Conservation (phyloP, 345 rosid genomes). For the Camelina neglecta region DNA sequence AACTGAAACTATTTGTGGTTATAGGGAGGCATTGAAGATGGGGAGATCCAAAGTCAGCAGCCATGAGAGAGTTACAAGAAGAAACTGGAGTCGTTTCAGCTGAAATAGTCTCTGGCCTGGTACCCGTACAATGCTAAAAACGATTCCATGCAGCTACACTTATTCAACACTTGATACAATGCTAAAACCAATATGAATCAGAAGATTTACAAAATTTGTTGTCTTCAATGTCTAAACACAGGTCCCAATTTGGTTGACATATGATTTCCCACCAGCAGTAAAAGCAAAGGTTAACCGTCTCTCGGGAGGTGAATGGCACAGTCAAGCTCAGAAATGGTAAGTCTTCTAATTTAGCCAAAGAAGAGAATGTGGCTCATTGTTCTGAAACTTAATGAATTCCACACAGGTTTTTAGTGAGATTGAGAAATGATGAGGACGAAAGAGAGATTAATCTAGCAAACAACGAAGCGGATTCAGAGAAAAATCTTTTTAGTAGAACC, state of each 20-base stretch:
- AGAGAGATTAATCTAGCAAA: slow-evolving; percentile 81
- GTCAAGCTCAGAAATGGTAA: slow-evolving; percentile 96
- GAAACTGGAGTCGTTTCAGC: slow-evolving; percentile 93
- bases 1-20: neutral
- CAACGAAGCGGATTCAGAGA: slow-evolving; percentile 57
- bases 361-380: slow-evolving; percentile 17
- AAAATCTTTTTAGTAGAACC: slow-evolving; percentile 28
- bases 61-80: slow-evolving; percentile 80
- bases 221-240: slow-evolving; percentile 39
- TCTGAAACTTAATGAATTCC: neutral
- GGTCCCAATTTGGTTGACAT: slow-evolving; percentile 96
- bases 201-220: neutral
- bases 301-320: slow-evolving; percentile 99
- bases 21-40: slow-evolving; percentile 95
- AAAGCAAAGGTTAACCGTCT: slow-evolving; percentile 96
- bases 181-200: neutral
- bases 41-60: slow-evolving; percentile 92
- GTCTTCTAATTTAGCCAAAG: neutral
- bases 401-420: slow-evolving; percentile 82
- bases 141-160: neutral
- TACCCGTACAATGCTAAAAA: too few relatives aligned
- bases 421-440: slow-evolving; percentile 62
- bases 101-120: slow-evolving; percentile 56
- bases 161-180: neutral
- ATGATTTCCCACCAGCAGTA: slow-evolving; percentile 90